Evolutionary conservation across 805 yeast genomes (phyloP).

Genomic region (Cyberlindnera misumaiensis): DNA sequence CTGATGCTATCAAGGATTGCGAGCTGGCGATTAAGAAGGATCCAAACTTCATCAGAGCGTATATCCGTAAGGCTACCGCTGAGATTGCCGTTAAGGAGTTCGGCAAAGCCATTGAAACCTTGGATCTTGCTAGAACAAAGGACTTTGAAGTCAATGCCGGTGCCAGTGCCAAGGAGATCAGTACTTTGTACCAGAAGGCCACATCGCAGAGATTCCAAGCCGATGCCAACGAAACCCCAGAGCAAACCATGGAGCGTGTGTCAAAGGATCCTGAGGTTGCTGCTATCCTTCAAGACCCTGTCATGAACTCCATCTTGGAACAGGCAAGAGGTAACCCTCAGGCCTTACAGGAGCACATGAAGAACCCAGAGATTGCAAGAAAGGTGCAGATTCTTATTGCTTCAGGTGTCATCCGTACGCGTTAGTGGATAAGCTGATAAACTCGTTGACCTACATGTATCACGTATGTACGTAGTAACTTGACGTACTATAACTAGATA

Average conservation of each 20-base stretch:
- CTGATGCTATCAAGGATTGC: constrained; percentile 92
- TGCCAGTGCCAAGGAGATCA: constrained; percentile 66
- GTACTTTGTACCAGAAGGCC: constrained; percentile 74
- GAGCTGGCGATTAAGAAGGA: constrained; percentile 83
- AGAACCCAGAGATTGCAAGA: constrained; percentile 84
- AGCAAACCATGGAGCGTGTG: constrained; percentile 87
- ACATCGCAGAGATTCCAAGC: constrained; percentile 72
- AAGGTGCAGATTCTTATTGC: constrained; percentile 88
- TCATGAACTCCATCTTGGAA: constrained; percentile 88
- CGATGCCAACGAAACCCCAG: constrained; percentile 77
- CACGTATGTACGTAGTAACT: too few species aligned
- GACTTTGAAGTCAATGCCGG: constrained; percentile 62
- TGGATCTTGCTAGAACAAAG: constrained; percentile 68
- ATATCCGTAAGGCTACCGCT: constrained; percentile 93
- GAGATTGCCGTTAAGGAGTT: constrained; percentile 87
- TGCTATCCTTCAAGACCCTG: constrained; percentile 84
- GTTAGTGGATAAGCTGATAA: too few species aligned
- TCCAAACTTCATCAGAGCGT: constrained; percentile 88
- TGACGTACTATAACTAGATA: too few species aligned
- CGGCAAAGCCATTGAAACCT: constrained; percentile 72
- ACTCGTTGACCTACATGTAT: too few species aligned
- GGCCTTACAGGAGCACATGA: constrained; percentile 96
- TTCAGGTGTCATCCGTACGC: constrained; percentile 93
- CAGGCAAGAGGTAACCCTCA: constrained; percentile 96
- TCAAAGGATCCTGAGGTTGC: constrained; percentile 92